Conservation (phyloP, 371 early-diverging fungal species). For the Mucor lusitanicus region DNA sequence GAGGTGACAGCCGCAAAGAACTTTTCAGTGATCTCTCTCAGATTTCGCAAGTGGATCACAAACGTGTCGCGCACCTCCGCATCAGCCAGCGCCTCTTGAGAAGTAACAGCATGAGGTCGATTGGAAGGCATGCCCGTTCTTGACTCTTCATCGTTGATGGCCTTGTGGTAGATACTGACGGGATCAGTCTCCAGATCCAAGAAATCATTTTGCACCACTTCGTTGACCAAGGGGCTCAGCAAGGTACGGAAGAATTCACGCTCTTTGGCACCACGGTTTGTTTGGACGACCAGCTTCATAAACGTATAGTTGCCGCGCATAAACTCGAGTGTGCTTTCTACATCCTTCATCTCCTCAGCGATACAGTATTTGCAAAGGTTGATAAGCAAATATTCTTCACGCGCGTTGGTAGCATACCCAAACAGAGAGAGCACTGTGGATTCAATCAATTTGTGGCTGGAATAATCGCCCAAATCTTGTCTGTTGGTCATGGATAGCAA, state of each 20-base stretch:
- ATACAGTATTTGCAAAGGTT: conserved; percentile 93
- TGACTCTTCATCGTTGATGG: conserved; percentile 90
- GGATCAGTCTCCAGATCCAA: conserved; percentile 94
- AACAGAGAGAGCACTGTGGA: conserved; percentile 92
- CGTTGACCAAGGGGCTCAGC: conserved; percentile 78
- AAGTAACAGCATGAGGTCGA: conserved; percentile 76
- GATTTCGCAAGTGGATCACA: conserved; percentile 72
- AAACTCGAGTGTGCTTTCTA: conserved; percentile 85
- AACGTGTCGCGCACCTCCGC: conserved; percentile 82
- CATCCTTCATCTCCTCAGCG: conserved; percentile 84
- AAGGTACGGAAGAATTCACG: conserved; percentile 87
- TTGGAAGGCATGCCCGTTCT: conserved; percentile 82
- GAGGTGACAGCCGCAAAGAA: conserved; percentile 81
- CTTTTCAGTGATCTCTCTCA: conserved; percentile 76
- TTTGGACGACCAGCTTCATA: conserved; percentile 92
- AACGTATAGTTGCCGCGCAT: conserved; percentile 93
- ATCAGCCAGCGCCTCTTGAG: conserved; percentile 85
- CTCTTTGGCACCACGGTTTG: conserved; percentile 94
- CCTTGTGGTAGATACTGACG: conserved; percentile 83
- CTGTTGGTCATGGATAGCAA: conserved; percentile 81
- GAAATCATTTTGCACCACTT: conserved; percentile 72
- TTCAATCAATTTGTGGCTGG: conserved; percentile 76
- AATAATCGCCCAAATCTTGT: conserved; percentile 44
- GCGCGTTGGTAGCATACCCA: conserved; percentile 92
- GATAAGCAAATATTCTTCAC: conserved; percentile 97